Evolutionary conservation across 2,329 filamentous ascomycete genomes (phyloP).

Genomic region (Xylariaceae sp.): DNA sequence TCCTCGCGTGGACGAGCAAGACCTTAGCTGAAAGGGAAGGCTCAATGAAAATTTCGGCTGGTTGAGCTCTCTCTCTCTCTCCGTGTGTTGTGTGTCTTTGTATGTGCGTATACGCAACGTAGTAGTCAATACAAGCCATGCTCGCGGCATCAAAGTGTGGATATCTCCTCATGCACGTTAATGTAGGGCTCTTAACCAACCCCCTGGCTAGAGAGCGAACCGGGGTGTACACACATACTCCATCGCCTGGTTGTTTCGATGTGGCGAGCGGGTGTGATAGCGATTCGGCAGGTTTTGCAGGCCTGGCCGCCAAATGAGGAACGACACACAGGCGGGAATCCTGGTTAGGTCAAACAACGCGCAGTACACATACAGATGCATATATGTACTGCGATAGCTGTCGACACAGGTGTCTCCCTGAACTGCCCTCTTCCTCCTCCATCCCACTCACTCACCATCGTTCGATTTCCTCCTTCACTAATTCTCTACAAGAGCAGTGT

Average conservation of each 20-base stretch:
- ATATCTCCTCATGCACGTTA: conserved; percentile 14
- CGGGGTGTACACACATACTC: conserved; percentile 30
- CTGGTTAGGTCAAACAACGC: conserved; percentile 9
- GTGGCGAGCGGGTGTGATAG: conserved; percentile 14
- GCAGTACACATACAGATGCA: conserved; percentile 7
- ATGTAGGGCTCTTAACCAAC: conserved; percentile 15
- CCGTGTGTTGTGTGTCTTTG: background rate
- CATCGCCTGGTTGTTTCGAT: conserved; percentile 31
- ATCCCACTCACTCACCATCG: background rate
- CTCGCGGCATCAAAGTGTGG: background rate
- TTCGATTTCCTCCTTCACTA: conserved; percentile 8
- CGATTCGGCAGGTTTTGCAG: conserved; percentile 18
- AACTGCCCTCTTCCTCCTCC: background rate
- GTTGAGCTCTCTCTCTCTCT: background rate
- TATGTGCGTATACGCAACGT: conserved; percentile 12
- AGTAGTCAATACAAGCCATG: conserved; percentile 17
- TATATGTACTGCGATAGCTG: conserved; percentile 13
- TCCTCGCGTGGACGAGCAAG: no score
- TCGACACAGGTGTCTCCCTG: background rate
- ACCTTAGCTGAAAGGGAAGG: no score
- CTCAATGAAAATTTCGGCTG: no score
- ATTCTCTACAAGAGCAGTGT: conserved; percentile 2
- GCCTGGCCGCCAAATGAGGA: conserved; percentile 21
- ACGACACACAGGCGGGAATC: conserved; percentile 19
- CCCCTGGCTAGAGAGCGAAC: conserved; percentile 20